Base-by-base conservation (phyloP, 78 protist species). In the Dictyostelium purpureum region DNA sequence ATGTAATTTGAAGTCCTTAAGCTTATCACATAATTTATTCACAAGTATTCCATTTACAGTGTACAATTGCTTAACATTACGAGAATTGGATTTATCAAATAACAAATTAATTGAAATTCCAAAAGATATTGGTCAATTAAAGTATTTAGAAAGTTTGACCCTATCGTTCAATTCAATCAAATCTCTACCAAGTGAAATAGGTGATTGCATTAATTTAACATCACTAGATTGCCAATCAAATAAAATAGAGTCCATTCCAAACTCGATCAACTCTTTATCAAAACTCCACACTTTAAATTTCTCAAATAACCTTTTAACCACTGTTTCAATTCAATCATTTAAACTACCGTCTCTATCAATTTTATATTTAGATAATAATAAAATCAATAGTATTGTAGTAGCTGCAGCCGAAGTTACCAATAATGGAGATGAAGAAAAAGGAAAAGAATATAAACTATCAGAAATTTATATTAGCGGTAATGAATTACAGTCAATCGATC, bases 101-200 rank as follows among this genome's bases (percentile, higher is more conserved):
- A 69, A 69, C 33, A 35, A 26, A 69, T 40, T 69, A 40, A 12
- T 7, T 24, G 52, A 42, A 7, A 10, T 69, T 4, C 51, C 76
- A 69, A 40, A 35, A 69, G 76, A 69, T n/a, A 69, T 69, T n/a
- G 47, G 76, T 19, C n/a, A 69, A 38, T 69, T 69, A 69, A n/a
- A n/a, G 18, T 69, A 35, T n/a, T 42, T 69, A n/a, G 56, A 69
- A 45, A n/a, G 7, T 14, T 73, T 73, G 18, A 47, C 40, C 45
- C 28, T 73, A 45, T 40, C 63, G 14, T 73, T 38, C 18, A 73
- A 73, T 14, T 26, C 18, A 24, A 45, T 73, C 0, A 6, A 4
- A 1, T 9, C 38, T 14, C n/a, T 73, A 4, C 31, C 79, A 11
- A 9, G 18, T 7, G 79, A 45, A 19, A 24, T 73, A 19, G 37